phyloP scores from a whole-genome alignment of 1,284 basidiomycete genomes.

The Trichosporon inkin region DNA sequence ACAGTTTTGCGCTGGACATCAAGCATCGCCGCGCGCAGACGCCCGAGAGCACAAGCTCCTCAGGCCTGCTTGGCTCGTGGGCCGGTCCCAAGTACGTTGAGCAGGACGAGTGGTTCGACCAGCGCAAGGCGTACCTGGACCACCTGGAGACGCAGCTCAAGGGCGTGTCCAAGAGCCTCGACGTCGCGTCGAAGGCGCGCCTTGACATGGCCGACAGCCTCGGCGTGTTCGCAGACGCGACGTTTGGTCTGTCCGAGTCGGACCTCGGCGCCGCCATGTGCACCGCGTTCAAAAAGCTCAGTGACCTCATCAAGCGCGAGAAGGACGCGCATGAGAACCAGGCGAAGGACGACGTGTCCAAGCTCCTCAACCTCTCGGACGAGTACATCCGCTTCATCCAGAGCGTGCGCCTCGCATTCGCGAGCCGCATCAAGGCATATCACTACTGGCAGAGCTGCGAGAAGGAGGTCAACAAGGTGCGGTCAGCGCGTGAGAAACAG shows the following conservation, averaged over 20 bases:
- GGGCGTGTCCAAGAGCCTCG: conserved; percentile 77
- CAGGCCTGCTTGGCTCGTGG: conserved; percentile 70
- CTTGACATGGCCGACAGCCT: conserved; percentile 64
- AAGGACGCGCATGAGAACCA: conserved; percentile 68
- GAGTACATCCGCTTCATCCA: conserved; percentile 89
- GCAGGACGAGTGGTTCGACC: conserved; percentile 96
- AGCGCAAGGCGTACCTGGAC: conserved; percentile 79
- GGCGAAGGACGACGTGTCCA: conserved; percentile 70
- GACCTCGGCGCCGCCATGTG: conserved; percentile 72
- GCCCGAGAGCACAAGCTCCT: neutral
- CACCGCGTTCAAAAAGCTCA: conserved; percentile 62
- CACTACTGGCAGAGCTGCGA: conserved; percentile 75
- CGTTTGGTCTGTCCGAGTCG: conserved; percentile 64
- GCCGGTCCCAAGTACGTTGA: conserved; percentile 83
- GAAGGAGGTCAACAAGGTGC: conserved; percentile 66
- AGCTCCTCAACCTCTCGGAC: conserved; percentile 71
- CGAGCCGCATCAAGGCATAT: conserved; percentile 76
- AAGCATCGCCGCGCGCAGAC: conserved; percentile 39
- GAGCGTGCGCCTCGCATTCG: conserved; percentile 71
- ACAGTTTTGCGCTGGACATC: conserved; percentile 76
- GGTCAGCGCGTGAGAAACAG: conserved; percentile 73
- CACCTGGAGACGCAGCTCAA: conserved; percentile 84
- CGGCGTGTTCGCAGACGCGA: conserved; percentile 66
- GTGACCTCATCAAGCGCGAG: conserved; percentile 66
- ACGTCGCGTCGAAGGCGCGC: conserved; percentile 73